Evolutionary conservation across 768 basidiomycete genomes (phyloP), one percentile per base, ranked within the genome.

Genomic region (Leccinum variicolor): DNA sequence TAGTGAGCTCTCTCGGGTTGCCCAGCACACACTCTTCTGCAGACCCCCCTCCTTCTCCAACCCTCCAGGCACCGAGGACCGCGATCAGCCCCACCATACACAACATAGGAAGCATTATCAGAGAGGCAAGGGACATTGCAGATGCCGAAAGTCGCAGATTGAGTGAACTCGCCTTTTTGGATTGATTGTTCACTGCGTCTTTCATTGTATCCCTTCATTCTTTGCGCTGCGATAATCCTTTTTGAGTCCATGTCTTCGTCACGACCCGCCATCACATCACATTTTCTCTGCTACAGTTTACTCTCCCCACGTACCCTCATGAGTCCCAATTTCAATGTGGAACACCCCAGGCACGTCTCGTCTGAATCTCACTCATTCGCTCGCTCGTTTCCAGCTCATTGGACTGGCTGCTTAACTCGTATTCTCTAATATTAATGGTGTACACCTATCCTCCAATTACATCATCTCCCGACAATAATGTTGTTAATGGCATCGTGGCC

Each of bases 91-190:
- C 87, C 34, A 83, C 79, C 48, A 79, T 89, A 56, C 82, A 90
- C 64, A 84, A 73, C 59, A 67, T 74, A 17, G 85, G 79, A 48
- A 84, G 77, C 55, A 88, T 91, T 53, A 51, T 83, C 58, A 52
- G 75, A 33, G 78, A 84, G 72, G 73, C 81, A 54, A 77, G 64
- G 50, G 72, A 69, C 41, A 89, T 90, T 41, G 75, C 81, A 66
- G 87, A 91, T 59, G 85, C 83, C 11, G 89, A 91, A 76, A 79
- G 77, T 60, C 75, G 87, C 70, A 74, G 86, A 69, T 73, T 89
- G 76, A 84, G 84, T 46, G 89, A 91, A 74, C 67, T 88, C 64
- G 87, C 87, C 54, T 91, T 90, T 66, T 71, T 87, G 66, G 62
- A 73, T 60, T 73, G 69, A 73, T 58, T 29, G 7, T n/a, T 29